These are phyloP conservation scores for Trichaptum fuscoviolaceum DNA, from an alignment of 768 basidiomycete species.

Conservation along the genomic window DNA sequence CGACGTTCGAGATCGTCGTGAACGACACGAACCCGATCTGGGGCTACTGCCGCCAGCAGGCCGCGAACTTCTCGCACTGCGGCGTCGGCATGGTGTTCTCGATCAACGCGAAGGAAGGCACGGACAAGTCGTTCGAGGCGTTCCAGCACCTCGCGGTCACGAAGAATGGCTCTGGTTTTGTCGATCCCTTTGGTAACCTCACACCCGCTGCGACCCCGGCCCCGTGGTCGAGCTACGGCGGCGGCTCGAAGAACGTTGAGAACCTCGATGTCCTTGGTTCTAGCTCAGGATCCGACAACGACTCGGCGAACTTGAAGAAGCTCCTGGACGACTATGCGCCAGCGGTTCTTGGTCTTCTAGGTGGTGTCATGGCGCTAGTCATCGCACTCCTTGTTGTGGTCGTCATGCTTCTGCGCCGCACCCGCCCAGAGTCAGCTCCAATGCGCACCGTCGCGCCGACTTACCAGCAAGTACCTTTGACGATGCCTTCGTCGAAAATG, in stretches of 20 bases:
- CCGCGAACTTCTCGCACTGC: constrained; percentile 13
- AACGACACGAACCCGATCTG: constrained; percentile 22
- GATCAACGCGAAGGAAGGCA: constrained; percentile 17
- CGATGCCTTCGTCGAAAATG: constrained; percentile 1
- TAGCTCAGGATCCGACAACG: background rate
- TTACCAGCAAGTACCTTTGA: background rate
- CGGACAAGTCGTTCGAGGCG: constrained; percentile 4
- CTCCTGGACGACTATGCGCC: constrained; percentile 1
- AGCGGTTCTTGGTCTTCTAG: background rate
- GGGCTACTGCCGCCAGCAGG: constrained; percentile 21
- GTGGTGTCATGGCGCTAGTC: background rate
- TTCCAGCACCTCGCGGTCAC: constrained; percentile 4
- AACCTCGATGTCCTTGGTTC: background rate
- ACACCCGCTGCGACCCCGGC: constrained; percentile 1
- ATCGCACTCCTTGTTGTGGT: background rate
- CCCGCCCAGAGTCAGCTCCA: background rate
- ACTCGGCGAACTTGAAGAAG: background rate
- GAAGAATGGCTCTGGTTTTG: background rate
- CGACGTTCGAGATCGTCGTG: constrained; percentile 20
- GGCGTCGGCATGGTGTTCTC: constrained; percentile 26
- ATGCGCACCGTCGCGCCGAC: background rate
- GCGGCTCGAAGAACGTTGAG: background rate
- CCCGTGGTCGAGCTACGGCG: background rate
- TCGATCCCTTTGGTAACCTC: constrained; percentile 2
- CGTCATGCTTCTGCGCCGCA: background rate